Percentiles rank a stretch among this genome's conserved stretches.
Conservation (phyloP, 2,329 filamentous ascomycete genomes). For the Aspergillus udagawae region DNA sequence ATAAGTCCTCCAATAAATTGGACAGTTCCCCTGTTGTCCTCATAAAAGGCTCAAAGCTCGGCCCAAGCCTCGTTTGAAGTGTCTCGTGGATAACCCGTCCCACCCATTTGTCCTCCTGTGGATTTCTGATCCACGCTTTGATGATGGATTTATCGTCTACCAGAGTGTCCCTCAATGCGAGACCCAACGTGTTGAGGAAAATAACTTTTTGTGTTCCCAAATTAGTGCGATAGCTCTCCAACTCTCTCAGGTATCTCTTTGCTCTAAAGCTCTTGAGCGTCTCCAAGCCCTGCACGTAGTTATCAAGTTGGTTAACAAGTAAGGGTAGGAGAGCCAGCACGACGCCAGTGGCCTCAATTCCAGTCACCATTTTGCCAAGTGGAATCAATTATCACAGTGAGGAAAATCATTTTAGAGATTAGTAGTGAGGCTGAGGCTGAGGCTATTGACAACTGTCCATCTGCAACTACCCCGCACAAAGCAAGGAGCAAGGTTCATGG, state of each 20-base stretch:
- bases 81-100: not conserved
- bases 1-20: not conserved
- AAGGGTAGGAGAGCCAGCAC: constrained; percentile 37
- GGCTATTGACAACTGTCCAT: too few relatives aligned
- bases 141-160: not conserved
- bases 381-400: too few relatives aligned
- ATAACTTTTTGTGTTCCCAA: constrained; percentile 9
- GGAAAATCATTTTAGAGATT: too few relatives aligned
- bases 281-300: constrained; percentile 38
- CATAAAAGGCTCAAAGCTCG: not conserved
- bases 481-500: too few relatives aligned
- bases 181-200: constrained; percentile 3
- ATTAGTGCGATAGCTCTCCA: constrained; percentile 3
- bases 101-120: not conserved
- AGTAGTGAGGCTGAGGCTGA: too few relatives aligned
- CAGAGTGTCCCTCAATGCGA: not conserved
- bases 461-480: too few relatives aligned
- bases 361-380: constrained; percentile 9
- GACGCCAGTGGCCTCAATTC: constrained; percentile 20
- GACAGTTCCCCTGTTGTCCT: not conserved
- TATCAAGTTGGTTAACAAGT: constrained; percentile 29
- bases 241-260: constrained; percentile 4
- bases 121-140: not conserved
- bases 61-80: not conserved
- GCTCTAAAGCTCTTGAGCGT: constrained; percentile 32